Evolutionary conservation across 164 flowering plant genomes (phyloP).

Genomic region (Vitis cinerea): DNA sequence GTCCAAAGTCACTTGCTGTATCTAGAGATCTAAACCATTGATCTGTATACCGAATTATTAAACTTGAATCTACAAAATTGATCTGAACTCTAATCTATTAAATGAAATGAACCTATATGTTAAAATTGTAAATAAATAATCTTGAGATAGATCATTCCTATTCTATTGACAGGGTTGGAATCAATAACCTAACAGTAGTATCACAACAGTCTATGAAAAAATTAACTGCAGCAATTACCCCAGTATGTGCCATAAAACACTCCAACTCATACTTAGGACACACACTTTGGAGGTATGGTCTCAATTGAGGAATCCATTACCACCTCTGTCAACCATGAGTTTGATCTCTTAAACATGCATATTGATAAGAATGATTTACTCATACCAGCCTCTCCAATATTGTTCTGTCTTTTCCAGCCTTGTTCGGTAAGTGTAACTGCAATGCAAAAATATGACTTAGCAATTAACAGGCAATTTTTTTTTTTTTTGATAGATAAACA

Average conservation of each 20-base stretch:
- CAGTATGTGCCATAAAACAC: neutral
- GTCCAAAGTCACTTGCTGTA: too few species aligned
- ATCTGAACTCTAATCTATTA: too few species aligned
- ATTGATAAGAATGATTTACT: too few species aligned
- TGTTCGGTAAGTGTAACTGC: slow-evolving; percentile 81
- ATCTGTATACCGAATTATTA: too few species aligned
- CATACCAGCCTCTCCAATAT: slow-evolving; percentile 94
- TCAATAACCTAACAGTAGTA: neutral
- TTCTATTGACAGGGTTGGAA: neutral
- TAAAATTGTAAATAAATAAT: neutral
- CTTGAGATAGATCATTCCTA: neutral
- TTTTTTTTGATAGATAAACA: too few species aligned
- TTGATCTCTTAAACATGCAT: too few species aligned
- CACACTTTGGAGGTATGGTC: too few species aligned
- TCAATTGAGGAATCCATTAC: too few species aligned
- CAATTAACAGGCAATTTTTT: neutral
- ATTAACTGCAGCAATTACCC: neutral
- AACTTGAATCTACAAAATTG: too few species aligned
- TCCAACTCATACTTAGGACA: neutral
- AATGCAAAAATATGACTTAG: slow-evolving; percentile 26
- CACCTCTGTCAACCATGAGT: too few species aligned
- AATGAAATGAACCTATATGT: too few species aligned
- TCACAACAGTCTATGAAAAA: neutral
- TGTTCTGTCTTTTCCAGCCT: slow-evolving; percentile 80
- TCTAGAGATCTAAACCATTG: too few species aligned